A percentile compares a stretch with the other conserved stretches of the same genome.
Evolutionary conservation across 805 yeast genomes (phyloP).

Genomic region (Spathaspora sp.): DNA sequence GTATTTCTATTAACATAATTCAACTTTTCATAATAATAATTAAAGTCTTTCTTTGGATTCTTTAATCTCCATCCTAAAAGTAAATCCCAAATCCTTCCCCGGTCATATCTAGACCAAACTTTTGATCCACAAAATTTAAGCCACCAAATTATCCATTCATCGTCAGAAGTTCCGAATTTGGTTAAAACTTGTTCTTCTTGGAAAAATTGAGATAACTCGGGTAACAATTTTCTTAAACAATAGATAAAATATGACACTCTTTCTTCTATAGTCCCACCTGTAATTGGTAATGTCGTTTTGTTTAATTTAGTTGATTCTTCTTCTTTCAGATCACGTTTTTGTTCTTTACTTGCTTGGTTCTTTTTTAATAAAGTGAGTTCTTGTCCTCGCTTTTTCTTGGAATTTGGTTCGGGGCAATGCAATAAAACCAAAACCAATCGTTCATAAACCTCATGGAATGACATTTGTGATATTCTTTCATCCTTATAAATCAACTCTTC

Average conservation of each 20-base stretch:
- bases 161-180: constrained; percentile 55
- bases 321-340: neutral
- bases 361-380: neutral
- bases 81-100: constrained; percentile 89
- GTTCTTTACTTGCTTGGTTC: neutral
- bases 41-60: constrained; percentile 22
- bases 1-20: constrained; percentile 27
- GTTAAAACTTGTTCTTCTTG: constrained; percentile 76
- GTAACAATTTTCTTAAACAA: constrained; percentile 58
- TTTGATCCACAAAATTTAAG: constrained; percentile 85
- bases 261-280: constrained; percentile 65
- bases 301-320: constrained; percentile 19
- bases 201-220: constrained; percentile 72
- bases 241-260: constrained; percentile 66
- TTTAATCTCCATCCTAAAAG: constrained; percentile 69
- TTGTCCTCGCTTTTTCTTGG: neutral
- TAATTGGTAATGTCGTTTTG: constrained; percentile 42
- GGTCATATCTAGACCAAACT: constrained; percentile 73
- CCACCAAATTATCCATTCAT: constrained; percentile 96
- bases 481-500: constrained; percentile 24
- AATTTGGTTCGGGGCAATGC: constrained; percentile 60
- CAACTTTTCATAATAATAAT: constrained; percentile 30
- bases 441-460: constrained; percentile 70
- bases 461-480: constrained; percentile 30
- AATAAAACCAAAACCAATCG: constrained; percentile 69